Percentiles rank a stretch among this genome's conserved stretches.
Evolutionary conservation across 768 basidiomycete species (phyloP).

Genomic region (Naganishia randhawae): DNA sequence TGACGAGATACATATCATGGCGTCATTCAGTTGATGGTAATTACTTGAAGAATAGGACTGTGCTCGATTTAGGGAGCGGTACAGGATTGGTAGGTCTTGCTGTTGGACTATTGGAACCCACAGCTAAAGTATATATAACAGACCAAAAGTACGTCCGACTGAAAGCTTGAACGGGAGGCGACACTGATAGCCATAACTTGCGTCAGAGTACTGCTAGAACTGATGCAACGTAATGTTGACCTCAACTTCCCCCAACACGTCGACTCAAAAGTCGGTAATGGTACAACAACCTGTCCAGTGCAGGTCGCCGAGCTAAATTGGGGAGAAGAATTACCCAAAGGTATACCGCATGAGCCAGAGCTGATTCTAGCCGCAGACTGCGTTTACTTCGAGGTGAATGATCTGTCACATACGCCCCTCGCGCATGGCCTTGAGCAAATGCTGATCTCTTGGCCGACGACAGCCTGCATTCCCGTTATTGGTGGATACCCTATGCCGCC

Average conservation of each 20-base stretch:
- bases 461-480: constrained; percentile 78
- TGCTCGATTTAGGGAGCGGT: constrained; percentile 84
- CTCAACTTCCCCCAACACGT: constrained; percentile 57
- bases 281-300: constrained; percentile 51
- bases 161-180: neutral
- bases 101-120: constrained; percentile 63
- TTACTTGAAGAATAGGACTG: constrained; percentile 58
- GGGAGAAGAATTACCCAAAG: constrained; percentile 61
- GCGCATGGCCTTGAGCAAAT: neutral
- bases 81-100: constrained; percentile 90
- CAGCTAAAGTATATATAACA: constrained; percentile 68
- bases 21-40: constrained; percentile 51
- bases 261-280: constrained; percentile 45
- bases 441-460: neutral
- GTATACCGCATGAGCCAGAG: constrained; percentile 57
- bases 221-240: constrained; percentile 71
- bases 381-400: constrained; percentile 72
- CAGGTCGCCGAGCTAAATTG: constrained; percentile 73
- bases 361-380: constrained; percentile 87
- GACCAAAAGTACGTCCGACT: constrained; percentile 74
- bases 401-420: neutral
- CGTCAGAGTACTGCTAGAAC: constrained; percentile 66
- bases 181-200: neutral
- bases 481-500: constrained; percentile 68
- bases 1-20: constrained; percentile 69